Base-by-base conservation (phyloP, 1,284 basidiomycete species). In the Moesziomyces sp. region DNA sequence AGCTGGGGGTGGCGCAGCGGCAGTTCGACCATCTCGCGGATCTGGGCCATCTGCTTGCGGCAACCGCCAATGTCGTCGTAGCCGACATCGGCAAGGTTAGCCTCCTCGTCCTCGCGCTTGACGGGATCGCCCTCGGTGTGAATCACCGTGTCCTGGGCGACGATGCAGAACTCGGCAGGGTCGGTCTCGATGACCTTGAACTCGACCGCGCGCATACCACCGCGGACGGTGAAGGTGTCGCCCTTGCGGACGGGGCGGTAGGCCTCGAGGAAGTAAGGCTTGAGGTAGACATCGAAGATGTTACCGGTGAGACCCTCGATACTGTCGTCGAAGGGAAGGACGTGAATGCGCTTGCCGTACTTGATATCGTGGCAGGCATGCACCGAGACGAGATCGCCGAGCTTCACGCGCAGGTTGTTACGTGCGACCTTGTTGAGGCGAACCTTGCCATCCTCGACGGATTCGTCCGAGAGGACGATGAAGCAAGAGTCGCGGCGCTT, bases 21-120 rank as follows among this genome's bases (percentile, higher is more conserved):
- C 7, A 99, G 88, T 86, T 99, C 97, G 72, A 99, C 97, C 57
- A 99, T 91, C 88, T 99, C 97, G 85, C 97, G 94, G 71, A 99
- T 98, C 85, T 98, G 95, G 3, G 96, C 96, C 91, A 99, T 94
- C 86, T 99, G 97, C 86, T 99, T 99, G 79, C 96, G 90, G 88
- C 95, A 98, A 53, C 96, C 96, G 87, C 96, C 97, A 78, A 99
- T 96, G 83, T 99, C 96, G 81, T 99, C 97, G 84, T 99, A 99
- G 38, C 97, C 97, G 74, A 99, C 97, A 79, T 97, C 97, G 76
- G 90, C 91, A 35, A 99, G 89, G 85, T 96, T 97, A 45, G 93
- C 90, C 86, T 99, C 97, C 86, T 99, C 97, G 68, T 98, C 97
- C 85, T 99, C 97, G 65, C 97, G 91, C 88, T 99, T 98, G 81